phyloP scores from a whole-genome alignment of 2,329 filamentous ascomycete species.

The Geosmithia putterillii region DNA sequence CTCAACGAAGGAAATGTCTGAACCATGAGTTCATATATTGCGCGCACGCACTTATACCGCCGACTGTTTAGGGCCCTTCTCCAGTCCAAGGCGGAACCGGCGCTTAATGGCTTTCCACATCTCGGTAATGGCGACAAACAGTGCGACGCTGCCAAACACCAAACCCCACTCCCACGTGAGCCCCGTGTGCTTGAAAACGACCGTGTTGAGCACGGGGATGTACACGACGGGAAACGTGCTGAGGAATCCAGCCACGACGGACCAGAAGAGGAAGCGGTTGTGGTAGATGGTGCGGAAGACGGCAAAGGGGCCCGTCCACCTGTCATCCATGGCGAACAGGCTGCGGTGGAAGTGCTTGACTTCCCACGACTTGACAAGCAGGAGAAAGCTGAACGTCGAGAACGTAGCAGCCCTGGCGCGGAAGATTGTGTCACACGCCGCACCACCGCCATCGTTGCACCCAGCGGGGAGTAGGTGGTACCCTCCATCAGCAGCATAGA shows the following conservation, averaged over 20 bases:
- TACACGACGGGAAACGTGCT: slow-evolving; percentile 54
- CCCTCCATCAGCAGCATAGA: slow-evolving; percentile 36
- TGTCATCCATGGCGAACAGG: slow-evolving; percentile 53
- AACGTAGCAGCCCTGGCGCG: slow-evolving; percentile 57
- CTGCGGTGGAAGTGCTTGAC: slow-evolving; percentile 59
- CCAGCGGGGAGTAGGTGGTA: slow-evolving; percentile 34
- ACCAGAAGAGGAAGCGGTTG: slow-evolving; percentile 57
- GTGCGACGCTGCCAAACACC: slow-evolving; percentile 43
- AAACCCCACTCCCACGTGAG: slow-evolving; percentile 65
- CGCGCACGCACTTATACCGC: no score
- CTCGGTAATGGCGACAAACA: slow-evolving; percentile 54
- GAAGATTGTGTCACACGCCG: slow-evolving; percentile 44
- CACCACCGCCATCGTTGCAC: slow-evolving; percentile 44
- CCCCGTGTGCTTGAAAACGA: slow-evolving; percentile 57
- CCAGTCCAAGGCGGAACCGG: slow-evolving; percentile 21
- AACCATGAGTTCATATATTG: no score
- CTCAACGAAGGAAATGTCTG: no score
- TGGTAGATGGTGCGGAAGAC: slow-evolving; percentile 51
- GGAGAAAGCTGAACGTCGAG: slow-evolving; percentile 54
- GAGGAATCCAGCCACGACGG: slow-evolving; percentile 46
- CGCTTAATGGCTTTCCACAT: slow-evolving; percentile 59
- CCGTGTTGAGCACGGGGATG: slow-evolving; percentile 51
- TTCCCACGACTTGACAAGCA: slow-evolving; percentile 61
- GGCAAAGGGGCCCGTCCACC: slow-evolving; percentile 33
- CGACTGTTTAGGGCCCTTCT: slow-evolving; percentile 7